Base-by-base conservation (phyloP, 1,139 yeast genomes). In the Lizanozyma gosingica region DNA sequence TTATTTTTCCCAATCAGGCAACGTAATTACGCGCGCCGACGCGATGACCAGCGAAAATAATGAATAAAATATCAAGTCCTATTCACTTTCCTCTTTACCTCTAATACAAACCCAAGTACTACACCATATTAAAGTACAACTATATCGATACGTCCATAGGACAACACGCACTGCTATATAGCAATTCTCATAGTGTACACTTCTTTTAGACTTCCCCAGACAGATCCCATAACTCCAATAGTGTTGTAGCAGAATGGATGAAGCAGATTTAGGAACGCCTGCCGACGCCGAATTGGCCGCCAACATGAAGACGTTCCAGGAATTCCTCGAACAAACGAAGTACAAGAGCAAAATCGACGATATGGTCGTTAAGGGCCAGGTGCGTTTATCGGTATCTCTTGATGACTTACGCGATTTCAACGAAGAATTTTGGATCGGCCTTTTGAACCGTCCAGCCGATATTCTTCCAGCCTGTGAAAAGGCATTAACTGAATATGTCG, bases 341-440 rank as follows among this genome's bases (percentile, higher is more conserved):
- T 85, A 87, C 60, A 74, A 79, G 50, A 81, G 78, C 41, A 77
- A 74, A 43, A 83, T 92, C 47, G 76, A 79, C 48, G 73, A 78
- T 35, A 82, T 84, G 88, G 74, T 85, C 43, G 71, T 73, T 46
- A 73, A 76, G 47, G 78, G 80, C 18, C 76, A 76, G 41, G 77
- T 77, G 51, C 71, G 99, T 50, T 67, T 92, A 38, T 67, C 73
- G 3, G 81, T 92, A 3, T 81, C 92, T 22, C 67, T 92, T 39
- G 98, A 92, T 60, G 97, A 92, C 49, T 59, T 92, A 18, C 72
- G 97, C 52, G 94, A 83, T 43, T 90, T 84, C 53, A 95, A 90
- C 60, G 66, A 77, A 40, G 78, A 74, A 2, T 77, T 82, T 53
- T 94, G 97, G 86, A 58, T 60, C 2, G 97, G 97, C 1, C 59